Evolutionary conservation across 2,329 filamentous ascomycete species (phyloP).

Genomic region (Elsinoe necatrix): DNA sequence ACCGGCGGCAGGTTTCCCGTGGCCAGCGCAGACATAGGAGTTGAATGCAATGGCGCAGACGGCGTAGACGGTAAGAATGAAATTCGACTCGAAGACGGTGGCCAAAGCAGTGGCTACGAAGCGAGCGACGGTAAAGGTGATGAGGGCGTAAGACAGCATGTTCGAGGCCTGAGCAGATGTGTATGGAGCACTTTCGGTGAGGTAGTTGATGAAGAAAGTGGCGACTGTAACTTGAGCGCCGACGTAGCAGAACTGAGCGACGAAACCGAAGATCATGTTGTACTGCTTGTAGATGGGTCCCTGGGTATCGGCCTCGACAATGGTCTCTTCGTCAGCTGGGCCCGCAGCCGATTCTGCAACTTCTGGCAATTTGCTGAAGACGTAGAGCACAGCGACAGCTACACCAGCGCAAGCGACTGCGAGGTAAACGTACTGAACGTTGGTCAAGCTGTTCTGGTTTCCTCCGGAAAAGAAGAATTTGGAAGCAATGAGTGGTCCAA

Average conservation of each 20-base stretch:
- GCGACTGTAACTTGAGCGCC: slow-evolving; percentile 32
- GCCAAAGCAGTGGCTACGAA: slow-evolving; percentile 33
- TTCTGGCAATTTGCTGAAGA: slow-evolving; percentile 33
- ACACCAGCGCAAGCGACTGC: slow-evolving; percentile 32
- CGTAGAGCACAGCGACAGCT: slow-evolving; percentile 30
- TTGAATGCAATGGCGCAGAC: slow-evolving; percentile 29
- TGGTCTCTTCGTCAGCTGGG: slow-evolving; percentile 25
- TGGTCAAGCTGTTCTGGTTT: slow-evolving; percentile 28
- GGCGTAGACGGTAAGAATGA: slow-evolving; percentile 30
- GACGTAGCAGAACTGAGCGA: slow-evolving; percentile 33
- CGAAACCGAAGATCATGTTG: slow-evolving; percentile 34
- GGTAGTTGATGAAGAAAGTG: slow-evolving; percentile 35
- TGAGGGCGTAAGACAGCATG: slow-evolving; percentile 33
- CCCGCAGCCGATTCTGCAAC: slow-evolving; percentile 24
- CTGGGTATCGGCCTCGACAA: slow-evolving; percentile 23
- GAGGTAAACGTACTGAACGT: slow-evolving; percentile 34
- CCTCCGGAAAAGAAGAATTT: slow-evolving; percentile 32
- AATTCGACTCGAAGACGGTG: slow-evolving; percentile 30
- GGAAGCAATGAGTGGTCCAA: slow-evolving; percentile 33
- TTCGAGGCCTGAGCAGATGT: slow-evolving; percentile 27
- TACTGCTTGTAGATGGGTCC: slow-evolving; percentile 33
- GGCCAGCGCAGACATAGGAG: slow-evolving; percentile 28
- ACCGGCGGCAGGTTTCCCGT: slow-evolving; percentile 27
- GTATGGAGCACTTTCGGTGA: slow-evolving; percentile 28
- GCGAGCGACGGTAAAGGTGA: slow-evolving; percentile 34